phyloP scores from a whole-genome alignment of 345 rosid species.

The Camelina laxa region DNA sequence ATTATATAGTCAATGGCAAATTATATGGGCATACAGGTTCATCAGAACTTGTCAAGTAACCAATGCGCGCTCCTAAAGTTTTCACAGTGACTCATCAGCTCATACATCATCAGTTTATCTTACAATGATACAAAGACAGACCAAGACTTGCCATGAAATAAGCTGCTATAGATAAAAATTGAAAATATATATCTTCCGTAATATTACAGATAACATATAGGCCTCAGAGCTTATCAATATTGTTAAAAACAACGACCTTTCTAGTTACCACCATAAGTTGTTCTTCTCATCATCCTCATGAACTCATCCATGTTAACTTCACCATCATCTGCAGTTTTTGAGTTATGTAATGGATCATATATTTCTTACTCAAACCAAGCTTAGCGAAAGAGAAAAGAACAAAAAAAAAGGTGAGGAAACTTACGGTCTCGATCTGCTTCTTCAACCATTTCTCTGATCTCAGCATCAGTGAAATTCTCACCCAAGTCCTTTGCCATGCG shows the following conservation, averaged over 20 bases:
- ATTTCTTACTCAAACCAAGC: not conserved
- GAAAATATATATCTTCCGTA: not conserved
- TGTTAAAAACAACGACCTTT: not conserved
- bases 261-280: slow-evolving; percentile 63
- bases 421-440: slow-evolving; percentile 91
- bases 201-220: slow-evolving; percentile 5
- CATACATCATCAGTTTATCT: not conserved
- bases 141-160: slow-evolving; percentile 5
- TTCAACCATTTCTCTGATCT: slow-evolving; percentile 81
- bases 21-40: not conserved
- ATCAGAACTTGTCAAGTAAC: not conserved
- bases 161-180: not conserved
- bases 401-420: slow-evolving; percentile 8
- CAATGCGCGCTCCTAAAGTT: not conserved
- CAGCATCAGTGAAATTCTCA: slow-evolving; percentile 69
- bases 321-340: slow-evolving; percentile 64
- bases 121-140: slow-evolving; percentile 12
- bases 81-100: not conserved
- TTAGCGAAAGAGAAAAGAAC: not conserved
- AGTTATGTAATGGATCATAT: not conserved
- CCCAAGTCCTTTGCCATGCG: slow-evolving; percentile 83
- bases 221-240: slow-evolving; percentile 23
- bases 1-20: not conserved
- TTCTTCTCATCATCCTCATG: slow-evolving; percentile 75
- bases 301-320: slow-evolving; percentile 75